Percentiles rank a stretch among this genome's conserved stretches.
These are phyloP conservation scores for Ascochyta clinopodiicola DNA, from an alignment of 2,329 filamentous ascomycete genomes.

Conservation along the genomic window DNA sequence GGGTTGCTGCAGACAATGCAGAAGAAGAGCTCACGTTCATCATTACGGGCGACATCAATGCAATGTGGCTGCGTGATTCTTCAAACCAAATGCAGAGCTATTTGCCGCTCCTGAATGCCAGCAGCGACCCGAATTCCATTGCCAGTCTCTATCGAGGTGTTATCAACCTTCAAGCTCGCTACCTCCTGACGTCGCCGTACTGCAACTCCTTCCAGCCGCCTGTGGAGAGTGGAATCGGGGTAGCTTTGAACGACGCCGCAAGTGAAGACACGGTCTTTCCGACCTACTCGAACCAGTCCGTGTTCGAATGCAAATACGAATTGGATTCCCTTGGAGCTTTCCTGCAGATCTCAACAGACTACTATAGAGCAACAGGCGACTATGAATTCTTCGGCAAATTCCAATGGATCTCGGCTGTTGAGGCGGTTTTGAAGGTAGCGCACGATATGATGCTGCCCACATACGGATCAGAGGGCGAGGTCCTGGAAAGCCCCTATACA, in stretches of 20 bases:
- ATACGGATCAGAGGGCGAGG: slow-evolving; percentile 55
- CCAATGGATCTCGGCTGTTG: slow-evolving; percentile 55
- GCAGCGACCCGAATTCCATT: slow-evolving; percentile 63
- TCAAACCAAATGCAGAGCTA: slow-evolving; percentile 77
- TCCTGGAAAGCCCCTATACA: slow-evolving; percentile 54
- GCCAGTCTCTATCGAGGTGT: slow-evolving; percentile 73
- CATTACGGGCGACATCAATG: slow-evolving; percentile 65
- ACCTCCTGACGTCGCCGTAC: slow-evolving; percentile 66
- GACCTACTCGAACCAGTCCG: slow-evolving; percentile 50
- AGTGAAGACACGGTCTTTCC: slow-evolving; percentile 53
- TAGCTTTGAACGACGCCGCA: slow-evolving; percentile 49
- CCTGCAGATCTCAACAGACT: slow-evolving; percentile 57
- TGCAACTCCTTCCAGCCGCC: slow-evolving; percentile 63
- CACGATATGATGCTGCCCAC: slow-evolving; percentile 57
- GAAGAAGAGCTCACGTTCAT: slow-evolving; percentile 69
- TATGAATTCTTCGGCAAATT: slow-evolving; percentile 56
- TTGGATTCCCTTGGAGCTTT: slow-evolving; percentile 61
- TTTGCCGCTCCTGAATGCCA: slow-evolving; percentile 64
- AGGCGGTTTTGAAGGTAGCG: slow-evolving; percentile 54
- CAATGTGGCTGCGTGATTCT: slow-evolving; percentile 62
- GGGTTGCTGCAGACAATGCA: slow-evolving; percentile 61
- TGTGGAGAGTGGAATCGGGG: slow-evolving; percentile 53
- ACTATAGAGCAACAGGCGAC: slow-evolving; percentile 58
- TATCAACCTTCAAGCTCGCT: slow-evolving; percentile 74
- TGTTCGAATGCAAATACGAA: slow-evolving; percentile 63